phyloP scores from a whole-genome alignment of 108 stramenopile species.

The Nitzschia palea region DNA sequence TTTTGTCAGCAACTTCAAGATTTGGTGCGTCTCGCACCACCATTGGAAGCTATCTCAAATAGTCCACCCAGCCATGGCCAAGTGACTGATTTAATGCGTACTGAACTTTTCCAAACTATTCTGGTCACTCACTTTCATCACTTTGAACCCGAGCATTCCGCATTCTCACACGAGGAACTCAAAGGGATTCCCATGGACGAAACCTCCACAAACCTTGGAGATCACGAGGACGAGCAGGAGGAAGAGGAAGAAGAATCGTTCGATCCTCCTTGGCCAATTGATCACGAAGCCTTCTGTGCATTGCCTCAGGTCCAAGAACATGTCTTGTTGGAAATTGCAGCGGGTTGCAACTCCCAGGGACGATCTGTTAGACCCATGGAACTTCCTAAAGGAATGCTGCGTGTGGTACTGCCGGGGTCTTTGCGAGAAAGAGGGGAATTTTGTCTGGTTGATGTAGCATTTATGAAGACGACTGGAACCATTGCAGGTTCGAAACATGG shows the following conservation, averaged over 20 bases:
- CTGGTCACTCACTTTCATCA: conserved; percentile 45
- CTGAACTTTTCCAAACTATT: conserved; percentile 34
- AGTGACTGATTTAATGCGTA: conserved; percentile 7
- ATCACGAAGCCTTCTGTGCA: conserved; percentile 26
- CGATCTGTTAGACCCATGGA: conserved; percentile 3
- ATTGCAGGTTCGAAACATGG: neutral
- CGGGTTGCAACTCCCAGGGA: conserved; percentile 11
- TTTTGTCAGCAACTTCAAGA: conserved; percentile 20
- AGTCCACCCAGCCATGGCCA: conserved; percentile 10
- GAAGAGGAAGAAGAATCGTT: conserved; percentile 25
- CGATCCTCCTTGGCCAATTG: conserved; percentile 28
- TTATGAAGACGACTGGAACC: conserved; percentile 6
- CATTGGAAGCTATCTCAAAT: conserved; percentile 10
- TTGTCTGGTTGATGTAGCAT: conserved; percentile 43
- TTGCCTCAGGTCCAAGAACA: conserved; percentile 29
- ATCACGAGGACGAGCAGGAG: neutral
- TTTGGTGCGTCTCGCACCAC: conserved; percentile 21
- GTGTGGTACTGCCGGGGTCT: conserved; percentile 50
- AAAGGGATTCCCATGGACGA: neutral
- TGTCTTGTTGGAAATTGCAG: conserved; percentile 42
- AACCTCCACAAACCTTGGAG: neutral
- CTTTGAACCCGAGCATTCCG: conserved; percentile 4
- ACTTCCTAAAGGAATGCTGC: conserved; percentile 19
- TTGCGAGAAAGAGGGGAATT: conserved; percentile 52
- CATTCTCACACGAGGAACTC: neutral